phyloP scores from a whole-genome alignment of 108 stramenopile species.

The Fragilariopsis cylindrus region DNA sequence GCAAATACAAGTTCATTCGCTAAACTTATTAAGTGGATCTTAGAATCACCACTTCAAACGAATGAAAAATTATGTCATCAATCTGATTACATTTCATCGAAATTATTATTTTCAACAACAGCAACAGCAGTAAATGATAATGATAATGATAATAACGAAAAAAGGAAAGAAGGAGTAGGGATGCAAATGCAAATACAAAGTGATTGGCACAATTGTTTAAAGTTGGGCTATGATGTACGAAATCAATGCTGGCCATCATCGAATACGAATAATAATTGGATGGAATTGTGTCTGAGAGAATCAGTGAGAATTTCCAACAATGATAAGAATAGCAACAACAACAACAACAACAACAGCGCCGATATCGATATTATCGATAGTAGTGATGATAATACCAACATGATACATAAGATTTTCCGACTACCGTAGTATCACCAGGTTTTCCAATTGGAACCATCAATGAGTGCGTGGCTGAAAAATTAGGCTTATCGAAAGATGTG shows the following conservation, averaged over 20 bases:
- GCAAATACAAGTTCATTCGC: conserved; percentile 85
- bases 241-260: conserved; percentile 52
- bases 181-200: conserved; percentile 23
- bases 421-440: conserved; percentile 70
- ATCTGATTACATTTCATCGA: conserved; percentile 86
- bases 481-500: conserved; percentile 55
- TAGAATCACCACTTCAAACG: conserved; percentile 55
- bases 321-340: neutral
- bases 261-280: conserved; percentile 39
- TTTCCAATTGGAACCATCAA: conserved; percentile 74
- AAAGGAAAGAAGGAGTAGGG: neutral
- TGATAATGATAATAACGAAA: conserved; percentile 13
- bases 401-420: conserved; percentile 42
- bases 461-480: conserved; percentile 41
- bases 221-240: conserved; percentile 91
- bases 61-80: conserved; percentile 87
- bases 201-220: conserved; percentile 95
- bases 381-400: neutral
- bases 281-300: conserved; percentile 51
- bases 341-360: neutral
- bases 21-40: conserved; percentile 87
- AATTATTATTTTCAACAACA: conserved; percentile 33
- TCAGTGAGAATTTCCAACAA: conserved; percentile 42
- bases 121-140: neutral
- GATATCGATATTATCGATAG: neutral